These are phyloP conservation scores for Metschnikowia picachoensis DNA, from an alignment of 805 yeast genomes.

Conservation along the genomic window DNA sequence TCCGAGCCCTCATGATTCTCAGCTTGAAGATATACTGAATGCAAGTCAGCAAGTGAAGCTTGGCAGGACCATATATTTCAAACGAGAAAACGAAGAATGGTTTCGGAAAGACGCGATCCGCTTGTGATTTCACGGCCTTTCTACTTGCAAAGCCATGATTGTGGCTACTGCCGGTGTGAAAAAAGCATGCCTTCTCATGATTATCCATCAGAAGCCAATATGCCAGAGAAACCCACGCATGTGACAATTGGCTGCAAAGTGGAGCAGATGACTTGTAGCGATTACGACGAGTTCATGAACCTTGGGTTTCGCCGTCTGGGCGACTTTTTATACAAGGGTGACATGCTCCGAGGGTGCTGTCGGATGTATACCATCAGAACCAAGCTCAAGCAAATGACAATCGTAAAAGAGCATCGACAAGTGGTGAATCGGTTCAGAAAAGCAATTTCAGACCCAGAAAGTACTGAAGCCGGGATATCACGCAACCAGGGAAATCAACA, in stretches of 20 bases:
- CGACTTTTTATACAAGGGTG: constrained; percentile 57
- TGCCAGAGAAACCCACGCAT: constrained; percentile 19
- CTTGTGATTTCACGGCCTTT: constrained; percentile 42
- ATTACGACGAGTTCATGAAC: constrained; percentile 65
- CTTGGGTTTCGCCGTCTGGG: constrained; percentile 83
- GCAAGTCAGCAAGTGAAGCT: neutral
- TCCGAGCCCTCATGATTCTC: too few relatives aligned
- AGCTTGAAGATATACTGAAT: too few relatives aligned
- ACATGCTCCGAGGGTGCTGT: constrained; percentile 71
- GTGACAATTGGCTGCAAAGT: constrained; percentile 38
- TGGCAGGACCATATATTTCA: neutral
- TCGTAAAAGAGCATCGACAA: constrained; percentile 65
- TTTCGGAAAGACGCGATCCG: constrained; percentile 4
- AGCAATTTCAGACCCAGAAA: constrained; percentile 22
- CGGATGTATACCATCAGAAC: constrained; percentile 76
- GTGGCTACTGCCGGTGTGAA: constrained; percentile 72
- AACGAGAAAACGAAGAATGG: neutral
- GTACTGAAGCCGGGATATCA: neutral
- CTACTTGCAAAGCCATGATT: constrained; percentile 42
- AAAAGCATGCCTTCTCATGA: constrained; percentile 20
- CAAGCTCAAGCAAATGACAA: constrained; percentile 38
- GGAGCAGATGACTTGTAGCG: constrained; percentile 43
- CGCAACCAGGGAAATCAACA: neutral
- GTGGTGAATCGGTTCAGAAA: constrained; percentile 57
- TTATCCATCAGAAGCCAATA: constrained; percentile 23